Base-by-base conservation (phyloP, 2,329 filamentous ascomycete genomes). In the Aspergillus brunneoviolaceus region DNA sequence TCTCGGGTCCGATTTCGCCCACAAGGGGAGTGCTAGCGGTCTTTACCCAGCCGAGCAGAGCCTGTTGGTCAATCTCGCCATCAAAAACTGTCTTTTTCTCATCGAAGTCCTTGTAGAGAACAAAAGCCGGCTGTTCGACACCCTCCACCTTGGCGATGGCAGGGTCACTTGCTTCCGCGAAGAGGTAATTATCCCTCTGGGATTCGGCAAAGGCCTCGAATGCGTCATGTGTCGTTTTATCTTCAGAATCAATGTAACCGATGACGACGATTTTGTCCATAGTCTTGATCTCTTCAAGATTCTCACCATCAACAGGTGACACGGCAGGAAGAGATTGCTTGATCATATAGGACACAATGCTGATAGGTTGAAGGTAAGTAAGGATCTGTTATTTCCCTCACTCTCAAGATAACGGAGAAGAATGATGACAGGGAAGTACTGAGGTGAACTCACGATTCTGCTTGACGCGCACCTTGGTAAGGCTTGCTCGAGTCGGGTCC, bases 51-150 rank as follows among this genome's bases (percentile, higher is more conserved):
- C 84, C 84, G 74, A 87, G 85, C 72, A 99, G 92, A 55, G 87
- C 86, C 63, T 93, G 91, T 62, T 84, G 85, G 48, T 92, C 90
- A 72, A 98, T 93, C 77, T 91, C 88, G 69, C 92, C 89, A 21
- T 85, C 82, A 82, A 90, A 96, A 70, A 88, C 82, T 70, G 87
- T 87, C 87, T 96, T 97, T 82, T 93, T 92, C 82, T 98, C 94
- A 74, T 99, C 95, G 73, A 98, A 99, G 62, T 89, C 85, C 87
- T 99, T 98, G 89, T 98, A 98, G 61, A 99, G 87, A 66, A 97
- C 91, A 66, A 99, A 82, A 59, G 90, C 88, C 65, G 95, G 95
- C 72, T 89, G 87, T 77, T 88, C 89, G 76, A 96, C 91, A 69
- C 90, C 93, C 82, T 96, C 95, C 52, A 90, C 89, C 85, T 96